These are phyloP conservation scores for Erythrobasidium yunnanense DNA, from an alignment of 768 basidiomycete genomes.

Conservation along the genomic window DNA sequence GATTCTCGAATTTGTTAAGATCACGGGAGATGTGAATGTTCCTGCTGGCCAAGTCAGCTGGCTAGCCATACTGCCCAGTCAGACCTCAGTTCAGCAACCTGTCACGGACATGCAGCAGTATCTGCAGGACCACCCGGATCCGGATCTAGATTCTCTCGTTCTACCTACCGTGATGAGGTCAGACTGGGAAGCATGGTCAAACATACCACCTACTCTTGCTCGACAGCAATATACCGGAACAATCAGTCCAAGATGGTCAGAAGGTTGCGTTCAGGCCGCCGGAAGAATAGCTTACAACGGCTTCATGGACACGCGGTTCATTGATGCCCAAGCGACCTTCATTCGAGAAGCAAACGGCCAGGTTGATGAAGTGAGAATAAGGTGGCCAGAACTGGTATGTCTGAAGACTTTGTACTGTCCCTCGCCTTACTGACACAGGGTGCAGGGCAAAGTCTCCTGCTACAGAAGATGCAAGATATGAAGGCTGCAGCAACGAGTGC, in stretches of 20 bases:
- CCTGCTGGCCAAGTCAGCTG: conserved; percentile 26
- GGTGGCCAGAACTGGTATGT: conserved; percentile 16
- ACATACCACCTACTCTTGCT: conserved; percentile 4
- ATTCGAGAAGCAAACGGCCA: conserved; percentile 7
- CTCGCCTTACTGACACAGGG: neutral
- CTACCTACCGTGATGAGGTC: conserved; percentile 4
- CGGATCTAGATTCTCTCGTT: neutral
- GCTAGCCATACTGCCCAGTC: conserved; percentile 5
- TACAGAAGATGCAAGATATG: conserved; percentile 1
- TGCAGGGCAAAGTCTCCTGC: conserved; percentile 19
- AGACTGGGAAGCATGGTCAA: conserved; percentile 23
- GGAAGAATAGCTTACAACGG: conserved; percentile 21
- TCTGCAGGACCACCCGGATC: neutral
- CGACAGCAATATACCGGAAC: neutral
- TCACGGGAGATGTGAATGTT: conserved; percentile 27
- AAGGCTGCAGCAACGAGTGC: too few species aligned
- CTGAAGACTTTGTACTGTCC: neutral
- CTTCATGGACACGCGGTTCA: conserved; percentile 24
- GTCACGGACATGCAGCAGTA: neutral
- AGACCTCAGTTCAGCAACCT: neutral
- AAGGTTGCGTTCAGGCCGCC: conserved; percentile 11
- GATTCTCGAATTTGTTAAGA: conserved; percentile 18
- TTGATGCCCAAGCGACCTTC: conserved; percentile 25
- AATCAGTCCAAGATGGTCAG: conserved; percentile 12
- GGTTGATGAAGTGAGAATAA: conserved; percentile 25